Evolutionary conservation across 129 eudicot species (phyloP), one percentile per base, ranked within the genome.

Genomic region (Kitagawia praeruptora): DNA sequence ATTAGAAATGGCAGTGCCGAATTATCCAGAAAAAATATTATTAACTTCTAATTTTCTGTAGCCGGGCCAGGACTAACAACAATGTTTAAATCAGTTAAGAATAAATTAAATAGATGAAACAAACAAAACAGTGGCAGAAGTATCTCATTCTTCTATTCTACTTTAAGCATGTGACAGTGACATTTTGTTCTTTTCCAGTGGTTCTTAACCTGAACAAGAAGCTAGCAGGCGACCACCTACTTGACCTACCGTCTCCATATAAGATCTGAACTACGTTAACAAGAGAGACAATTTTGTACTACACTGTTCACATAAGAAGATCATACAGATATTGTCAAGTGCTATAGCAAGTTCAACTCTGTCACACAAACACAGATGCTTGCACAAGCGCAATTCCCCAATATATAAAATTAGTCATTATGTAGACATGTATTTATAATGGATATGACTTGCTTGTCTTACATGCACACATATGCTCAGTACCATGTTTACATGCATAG

Each of bases 121-220:
- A 56, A 56, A 56, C 25, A 21, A 56, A 56, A 56, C 66, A 56
- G 12, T 56, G 66, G 28, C 28, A 23, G 66, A 56, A 56, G 66
- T 56, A 23, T 70, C n/a, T 14, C n/a, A 18, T 38, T 38, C n/a
- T 31, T 37, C 75, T 40, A 70, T 31, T 31, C n/a, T 37, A 40
- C 47, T 13, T 70, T 70, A 31, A 6, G 13, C 49, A 12, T 71
- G 27, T 71, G 11, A 38, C 13, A 3, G 4, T 21, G 31, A 13
- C 10, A 6, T 6, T 15, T 23, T 73, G 51, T 41, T 7, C 76
- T 72, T 41, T 70, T 19, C 75, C 41, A 41, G 44, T 70, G 39
- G 76, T 72, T 72, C 76, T 27, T 72, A 72, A 72, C 49, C 28
- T 23, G 51, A 72, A 42, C 13, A 72, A 72, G 76, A 72, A 72